Conservation (phyloP, 495 filamentous ascomycete genomes). For the Aspergillus diversus region DNA sequence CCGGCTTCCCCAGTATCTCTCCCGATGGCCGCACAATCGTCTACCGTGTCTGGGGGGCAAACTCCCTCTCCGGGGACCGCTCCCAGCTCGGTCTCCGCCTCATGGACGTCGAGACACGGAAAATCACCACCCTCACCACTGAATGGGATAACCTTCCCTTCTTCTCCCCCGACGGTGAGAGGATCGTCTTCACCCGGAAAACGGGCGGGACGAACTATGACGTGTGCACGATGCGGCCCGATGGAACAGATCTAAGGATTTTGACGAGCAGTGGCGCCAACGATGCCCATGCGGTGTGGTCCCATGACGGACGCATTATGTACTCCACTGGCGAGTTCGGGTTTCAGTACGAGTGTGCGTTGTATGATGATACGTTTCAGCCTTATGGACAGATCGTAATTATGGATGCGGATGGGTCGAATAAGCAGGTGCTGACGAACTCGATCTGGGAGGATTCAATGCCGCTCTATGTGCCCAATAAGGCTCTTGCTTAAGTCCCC, state of each 20-base stretch:
- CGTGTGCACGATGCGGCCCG: conserved; percentile 40
- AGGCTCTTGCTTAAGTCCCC: neutral
- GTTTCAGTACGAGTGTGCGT: conserved; percentile 35
- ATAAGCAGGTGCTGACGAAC: conserved; percentile 36
- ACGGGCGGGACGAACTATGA: conserved; percentile 37
- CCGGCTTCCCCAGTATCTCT: conserved; percentile 36
- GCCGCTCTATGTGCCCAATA: conserved; percentile 33
- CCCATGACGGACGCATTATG: conserved; percentile 38
- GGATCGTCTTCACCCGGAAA: conserved; percentile 38
- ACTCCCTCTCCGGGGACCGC: conserved; percentile 22
- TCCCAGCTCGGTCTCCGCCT: conserved; percentile 33
- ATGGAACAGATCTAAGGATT: conserved; percentile 37
- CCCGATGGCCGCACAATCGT: conserved; percentile 36
- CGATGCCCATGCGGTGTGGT: conserved; percentile 50
- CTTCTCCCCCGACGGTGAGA: conserved; percentile 35
- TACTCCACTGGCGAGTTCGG: conserved; percentile 39
- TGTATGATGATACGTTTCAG: conserved; percentile 42
- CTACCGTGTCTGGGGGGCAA: conserved; percentile 35
- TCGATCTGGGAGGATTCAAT: conserved; percentile 42
- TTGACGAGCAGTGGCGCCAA: conserved; percentile 42
- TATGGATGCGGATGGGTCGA: conserved; percentile 37
- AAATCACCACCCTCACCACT: conserved; percentile 30
- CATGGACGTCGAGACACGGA: conserved; percentile 31
- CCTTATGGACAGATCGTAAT: conserved; percentile 40
- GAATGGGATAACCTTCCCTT: conserved; percentile 37